Conservation (phyloP, 768 basidiomycete genomes). For the Amanita muscaria region DNA sequence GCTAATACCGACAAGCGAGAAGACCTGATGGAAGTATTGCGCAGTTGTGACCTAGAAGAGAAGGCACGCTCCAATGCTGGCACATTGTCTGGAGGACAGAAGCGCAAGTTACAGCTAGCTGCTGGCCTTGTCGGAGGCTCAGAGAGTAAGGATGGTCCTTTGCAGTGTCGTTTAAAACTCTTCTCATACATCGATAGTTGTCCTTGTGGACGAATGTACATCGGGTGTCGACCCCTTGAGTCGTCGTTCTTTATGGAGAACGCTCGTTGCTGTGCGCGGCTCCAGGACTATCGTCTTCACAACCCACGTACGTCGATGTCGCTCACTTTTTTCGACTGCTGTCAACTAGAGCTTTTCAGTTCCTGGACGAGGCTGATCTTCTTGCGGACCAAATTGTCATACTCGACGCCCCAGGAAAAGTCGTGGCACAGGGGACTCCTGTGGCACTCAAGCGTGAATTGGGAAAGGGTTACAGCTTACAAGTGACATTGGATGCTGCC, state of each 20-base stretch:
- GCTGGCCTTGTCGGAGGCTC: slow-evolving; percentile 73
- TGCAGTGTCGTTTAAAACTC: slow-evolving; percentile 3
- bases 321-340: neutral
- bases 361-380: slow-evolving; percentile 73
- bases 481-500: slow-evolving; percentile 35
- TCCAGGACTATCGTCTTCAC: slow-evolving; percentile 69
- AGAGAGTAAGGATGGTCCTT: slow-evolving; percentile 36
- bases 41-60: slow-evolving; percentile 63
- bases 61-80: slow-evolving; percentile 61
- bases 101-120: slow-evolving; percentile 76
- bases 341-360: slow-evolving; percentile 26
- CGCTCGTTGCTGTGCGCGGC: slow-evolving; percentile 55
- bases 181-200: slow-evolving; percentile 25
- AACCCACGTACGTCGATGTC: slow-evolving; percentile 49
- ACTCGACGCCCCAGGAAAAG: slow-evolving; percentile 63
- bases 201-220: slow-evolving; percentile 63
- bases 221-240: slow-evolving; percentile 80
- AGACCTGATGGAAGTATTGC: slow-evolving; percentile 54
- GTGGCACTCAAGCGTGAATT: slow-evolving; percentile 64
- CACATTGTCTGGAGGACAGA: slow-evolving; percentile 72
- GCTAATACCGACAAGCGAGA: slow-evolving; percentile 35
- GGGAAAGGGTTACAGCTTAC: slow-evolving; percentile 64
- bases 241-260: slow-evolving; percentile 69
- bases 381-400: slow-evolving; percentile 71
- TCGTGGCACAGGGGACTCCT: slow-evolving; percentile 67